These are phyloP conservation scores for Stephanodiscus minutulus DNA, from an alignment of 108 stramenopile species.

Conservation along the genomic window DNA sequence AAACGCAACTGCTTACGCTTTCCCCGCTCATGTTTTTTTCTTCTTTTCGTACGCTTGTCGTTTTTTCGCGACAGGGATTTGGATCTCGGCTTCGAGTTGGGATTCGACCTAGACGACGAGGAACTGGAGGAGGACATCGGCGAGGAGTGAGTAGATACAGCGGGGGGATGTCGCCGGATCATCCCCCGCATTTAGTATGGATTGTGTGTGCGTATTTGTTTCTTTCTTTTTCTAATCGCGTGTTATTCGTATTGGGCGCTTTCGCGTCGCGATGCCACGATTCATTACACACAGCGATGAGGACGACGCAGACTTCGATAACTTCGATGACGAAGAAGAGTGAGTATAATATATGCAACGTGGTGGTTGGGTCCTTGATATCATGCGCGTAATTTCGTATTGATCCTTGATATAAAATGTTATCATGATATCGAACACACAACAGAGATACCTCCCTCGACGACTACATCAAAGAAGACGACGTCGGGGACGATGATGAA, in stretches of 20 bases:
- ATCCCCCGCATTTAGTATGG: too few species aligned
- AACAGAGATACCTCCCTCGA: conserved; percentile 36
- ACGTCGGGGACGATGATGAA: conserved; percentile 34
- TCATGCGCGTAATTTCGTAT: too few species aligned
- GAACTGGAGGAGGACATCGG: conserved; percentile 21
- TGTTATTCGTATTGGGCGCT: too few species aligned
- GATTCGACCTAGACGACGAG: conserved; percentile 39
- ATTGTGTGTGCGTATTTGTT: too few species aligned
- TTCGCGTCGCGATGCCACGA: too few species aligned
- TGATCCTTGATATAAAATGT: too few species aligned
- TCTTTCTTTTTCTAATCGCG: not conserved
- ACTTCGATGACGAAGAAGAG: conserved; percentile 30
- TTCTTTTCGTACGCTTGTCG: too few species aligned
- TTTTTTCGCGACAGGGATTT: conserved; percentile 9
- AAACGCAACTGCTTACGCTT: too few species aligned
- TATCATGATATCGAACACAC: conserved; percentile 11
- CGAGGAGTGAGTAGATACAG: conserved; percentile 18
- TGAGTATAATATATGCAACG: conserved; percentile 1
- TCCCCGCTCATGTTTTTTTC: too few species aligned
- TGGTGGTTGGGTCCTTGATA: too few species aligned
- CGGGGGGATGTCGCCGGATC: too few species aligned
- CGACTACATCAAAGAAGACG: conserved; percentile 46
- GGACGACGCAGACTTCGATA: conserved; percentile 27
- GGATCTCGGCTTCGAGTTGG: conserved; percentile 36
- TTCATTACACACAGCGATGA: conserved; percentile 22